These are phyloP conservation scores for Dryadomyces quercivorus DNA, from an alignment of 2,329 filamentous ascomycete genomes.

Conservation along the genomic window DNA sequence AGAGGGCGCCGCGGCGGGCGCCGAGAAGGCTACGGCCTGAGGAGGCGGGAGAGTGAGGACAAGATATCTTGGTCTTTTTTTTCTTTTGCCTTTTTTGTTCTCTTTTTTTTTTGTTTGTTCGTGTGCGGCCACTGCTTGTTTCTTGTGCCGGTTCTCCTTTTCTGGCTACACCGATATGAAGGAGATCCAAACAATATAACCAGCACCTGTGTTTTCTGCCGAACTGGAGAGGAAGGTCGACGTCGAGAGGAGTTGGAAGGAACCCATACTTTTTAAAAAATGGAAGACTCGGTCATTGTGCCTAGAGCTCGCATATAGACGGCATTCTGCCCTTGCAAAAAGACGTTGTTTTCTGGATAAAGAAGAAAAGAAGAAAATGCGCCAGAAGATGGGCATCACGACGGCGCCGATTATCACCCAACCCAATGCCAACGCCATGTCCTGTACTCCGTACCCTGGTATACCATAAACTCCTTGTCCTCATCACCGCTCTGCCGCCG, in stretches of 20 bases:
- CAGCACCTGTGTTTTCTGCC: neutral
- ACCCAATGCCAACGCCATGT: neutral
- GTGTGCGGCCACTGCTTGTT: neutral
- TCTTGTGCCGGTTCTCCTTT: neutral
- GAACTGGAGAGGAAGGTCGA: neutral
- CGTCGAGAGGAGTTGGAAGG: neutral
- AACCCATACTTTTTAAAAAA: neutral
- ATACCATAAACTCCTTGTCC: neutral
- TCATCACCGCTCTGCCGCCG: conserved; percentile 26
- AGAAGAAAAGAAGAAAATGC: too few relatives aligned
- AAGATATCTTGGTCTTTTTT: neutral
- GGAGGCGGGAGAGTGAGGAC: neutral
- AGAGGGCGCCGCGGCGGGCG: conserved; percentile 19
- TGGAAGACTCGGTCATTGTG: neutral
- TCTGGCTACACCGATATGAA: neutral
- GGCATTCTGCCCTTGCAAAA: neutral
- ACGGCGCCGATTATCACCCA: too few relatives aligned
- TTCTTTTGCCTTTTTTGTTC: neutral
- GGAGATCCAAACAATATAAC: neutral
- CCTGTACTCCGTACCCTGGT: neutral
- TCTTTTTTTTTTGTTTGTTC: neutral
- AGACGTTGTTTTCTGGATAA: neutral
- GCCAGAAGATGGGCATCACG: too few relatives aligned
- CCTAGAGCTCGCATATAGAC: neutral
- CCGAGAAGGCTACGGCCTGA: conserved; percentile 19